A percentile compares a stretch with the other conserved stretches of the same genome.
Evolutionary conservation across 2,329 filamentous ascomycete genomes (phyloP).

Genomic region (Clonostachys rosea): DNA sequence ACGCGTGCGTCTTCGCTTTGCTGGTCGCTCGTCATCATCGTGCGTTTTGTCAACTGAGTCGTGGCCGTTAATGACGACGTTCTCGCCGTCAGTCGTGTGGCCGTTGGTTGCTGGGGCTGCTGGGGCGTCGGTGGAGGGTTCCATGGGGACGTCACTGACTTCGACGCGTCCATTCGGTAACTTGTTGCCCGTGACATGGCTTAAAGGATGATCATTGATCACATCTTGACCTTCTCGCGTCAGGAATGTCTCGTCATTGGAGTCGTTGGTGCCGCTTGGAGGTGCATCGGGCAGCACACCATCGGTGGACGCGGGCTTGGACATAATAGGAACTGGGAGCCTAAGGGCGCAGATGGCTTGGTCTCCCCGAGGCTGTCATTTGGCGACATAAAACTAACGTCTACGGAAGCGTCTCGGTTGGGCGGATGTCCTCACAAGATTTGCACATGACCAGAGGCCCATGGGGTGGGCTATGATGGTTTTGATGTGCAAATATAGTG

Average conservation of each 20-base stretch:
- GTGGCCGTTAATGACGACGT: slow-evolving; percentile 37
- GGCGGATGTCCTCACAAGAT: slow-evolving; percentile 40
- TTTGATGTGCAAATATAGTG: slow-evolving; percentile 33
- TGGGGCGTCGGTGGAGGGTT: slow-evolving; percentile 7
- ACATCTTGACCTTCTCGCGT: neutral
- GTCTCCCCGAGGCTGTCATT: slow-evolving; percentile 55
- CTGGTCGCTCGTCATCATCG: slow-evolving; percentile 41
- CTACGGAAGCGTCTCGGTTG: slow-evolving; percentile 42
- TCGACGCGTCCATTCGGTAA: slow-evolving; percentile 3
- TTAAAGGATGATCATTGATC: neutral
- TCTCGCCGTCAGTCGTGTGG: slow-evolving; percentile 21
- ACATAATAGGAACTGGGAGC: slow-evolving; percentile 48
- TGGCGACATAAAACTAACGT: slow-evolving; percentile 50
- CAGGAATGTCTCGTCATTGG: slow-evolving; percentile 2
- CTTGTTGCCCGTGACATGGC: too few relatives aligned
- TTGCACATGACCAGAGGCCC: slow-evolving; percentile 50
- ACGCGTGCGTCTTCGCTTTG: slow-evolving; percentile 62
- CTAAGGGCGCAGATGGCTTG: slow-evolving; percentile 39
- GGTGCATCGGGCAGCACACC: slow-evolving; percentile 22
- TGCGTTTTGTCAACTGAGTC: slow-evolving; percentile 5
- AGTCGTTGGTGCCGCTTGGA: slow-evolving; percentile 3
- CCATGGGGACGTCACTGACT: slow-evolving; percentile 1
- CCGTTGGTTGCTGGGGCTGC: slow-evolving; percentile 15
- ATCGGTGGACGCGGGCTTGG: slow-evolving; percentile 54
- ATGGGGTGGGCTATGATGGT: slow-evolving; percentile 37